Conservation (phyloP, 169 alveolate genomes). For the Besnoitia besnoiti region DNA sequence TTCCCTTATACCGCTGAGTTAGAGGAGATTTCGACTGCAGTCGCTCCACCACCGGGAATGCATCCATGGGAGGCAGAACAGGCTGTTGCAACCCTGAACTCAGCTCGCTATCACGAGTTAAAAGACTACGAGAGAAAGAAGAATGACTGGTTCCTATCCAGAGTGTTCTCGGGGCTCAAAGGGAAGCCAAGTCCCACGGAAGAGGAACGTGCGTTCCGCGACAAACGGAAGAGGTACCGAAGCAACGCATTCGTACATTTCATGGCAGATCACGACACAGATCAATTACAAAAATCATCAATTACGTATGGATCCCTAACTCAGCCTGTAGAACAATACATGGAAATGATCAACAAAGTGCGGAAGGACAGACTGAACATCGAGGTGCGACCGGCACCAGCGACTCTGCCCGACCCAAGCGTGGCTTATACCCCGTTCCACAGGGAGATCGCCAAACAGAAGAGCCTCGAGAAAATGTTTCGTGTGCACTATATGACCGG, state of each 20-base stretch:
- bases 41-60: not conserved
- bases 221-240: not conserved
- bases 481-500: constrained; percentile 44
- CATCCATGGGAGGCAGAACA: not conserved
- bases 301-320: not conserved
- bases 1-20: not conserved
- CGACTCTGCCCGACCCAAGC: constrained; percentile 31
- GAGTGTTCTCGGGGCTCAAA: not conserved
- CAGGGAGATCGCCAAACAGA: constrained; percentile 25
- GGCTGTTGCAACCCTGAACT: not conserved
- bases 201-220: not conserved
- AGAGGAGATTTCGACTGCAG: not conserved
- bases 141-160: not conserved
- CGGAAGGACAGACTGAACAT: not conserved
- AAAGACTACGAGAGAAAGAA: not conserved
- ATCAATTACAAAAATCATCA: not conserved
- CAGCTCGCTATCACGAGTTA: not conserved
- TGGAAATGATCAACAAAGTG: constrained; percentile 30
- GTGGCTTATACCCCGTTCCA: constrained; percentile 31
- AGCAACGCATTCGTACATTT: not conserved
- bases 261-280: constrained; percentile 16
- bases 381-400: not conserved
- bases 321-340: constrained; percentile 1
- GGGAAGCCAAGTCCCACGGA: not conserved
- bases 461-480: constrained; percentile 24